These are phyloP conservation scores for Serendipita sp. DNA, from an alignment of 768 basidiomycete genomes.

Conservation along the genomic window DNA sequence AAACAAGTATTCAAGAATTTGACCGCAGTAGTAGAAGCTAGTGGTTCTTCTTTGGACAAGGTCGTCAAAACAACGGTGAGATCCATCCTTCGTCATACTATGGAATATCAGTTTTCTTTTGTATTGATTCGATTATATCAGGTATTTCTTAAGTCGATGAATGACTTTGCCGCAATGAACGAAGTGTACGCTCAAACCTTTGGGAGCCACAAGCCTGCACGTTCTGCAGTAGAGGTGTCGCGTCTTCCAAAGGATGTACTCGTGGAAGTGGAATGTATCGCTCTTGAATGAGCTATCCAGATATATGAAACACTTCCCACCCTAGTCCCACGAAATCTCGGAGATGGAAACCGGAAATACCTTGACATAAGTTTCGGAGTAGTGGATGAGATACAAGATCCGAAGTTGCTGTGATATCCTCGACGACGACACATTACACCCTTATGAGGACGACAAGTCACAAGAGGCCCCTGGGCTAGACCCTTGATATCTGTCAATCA, in stretches of 20 bases:
- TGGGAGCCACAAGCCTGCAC: constrained; percentile 80
- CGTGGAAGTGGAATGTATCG: constrained; percentile 85
- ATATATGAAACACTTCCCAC: too few species aligned
- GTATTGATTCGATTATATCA: constrained; percentile 16
- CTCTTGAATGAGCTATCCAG: constrained; percentile 13
- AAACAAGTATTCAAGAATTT: constrained; percentile 77
- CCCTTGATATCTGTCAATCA: too few species aligned
- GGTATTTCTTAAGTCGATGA: constrained; percentile 88
- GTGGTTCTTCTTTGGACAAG: constrained; percentile 58
- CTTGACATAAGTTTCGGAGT: too few species aligned
- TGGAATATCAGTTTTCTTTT: constrained; percentile 5
- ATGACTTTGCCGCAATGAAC: constrained; percentile 77
- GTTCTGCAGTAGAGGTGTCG: constrained; percentile 81
- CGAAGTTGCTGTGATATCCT: too few species aligned
- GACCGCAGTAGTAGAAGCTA: constrained; percentile 64
- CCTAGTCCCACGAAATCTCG: too few species aligned
- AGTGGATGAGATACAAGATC: too few species aligned
- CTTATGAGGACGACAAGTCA: too few species aligned
- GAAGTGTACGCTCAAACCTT: constrained; percentile 70
- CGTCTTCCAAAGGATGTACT: constrained; percentile 81
- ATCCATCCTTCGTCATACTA: constrained; percentile 9
- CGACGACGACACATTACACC: too few species aligned
- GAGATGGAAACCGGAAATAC: too few species aligned
- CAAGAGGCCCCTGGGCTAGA: too few species aligned
- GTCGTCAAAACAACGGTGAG: constrained; percentile 85